A percentile compares a stretch with the other conserved stretches of the same genome.
Evolutionary conservation across 1,284 basidiomycete genomes (phyloP).

Genomic region (Pseudozyma sp.): DNA sequence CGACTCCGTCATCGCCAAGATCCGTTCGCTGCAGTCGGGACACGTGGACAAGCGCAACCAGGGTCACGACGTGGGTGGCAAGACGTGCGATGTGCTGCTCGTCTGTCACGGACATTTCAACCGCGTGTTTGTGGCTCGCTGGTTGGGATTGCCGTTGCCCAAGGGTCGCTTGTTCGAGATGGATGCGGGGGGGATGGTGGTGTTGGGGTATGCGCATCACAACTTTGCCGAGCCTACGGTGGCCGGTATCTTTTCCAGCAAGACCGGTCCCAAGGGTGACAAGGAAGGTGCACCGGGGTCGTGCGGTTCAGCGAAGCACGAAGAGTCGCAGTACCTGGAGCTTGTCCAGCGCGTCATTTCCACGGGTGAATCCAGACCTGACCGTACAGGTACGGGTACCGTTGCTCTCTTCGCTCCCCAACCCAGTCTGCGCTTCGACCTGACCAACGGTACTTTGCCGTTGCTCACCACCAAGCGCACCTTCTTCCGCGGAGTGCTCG

Average conservation of each 20-base stretch:
- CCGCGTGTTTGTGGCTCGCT: slow-evolving; percentile 64
- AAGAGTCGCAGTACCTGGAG: slow-evolving; percentile 65
- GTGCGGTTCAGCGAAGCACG: slow-evolving; percentile 38
- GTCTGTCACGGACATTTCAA: slow-evolving; percentile 67
- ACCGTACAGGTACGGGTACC: slow-evolving; percentile 67
- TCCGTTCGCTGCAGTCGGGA: slow-evolving; percentile 54
- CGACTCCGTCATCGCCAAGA: slow-evolving; percentile 60
- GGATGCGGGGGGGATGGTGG: slow-evolving; percentile 64
- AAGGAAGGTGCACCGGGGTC: slow-evolving; percentile 15
- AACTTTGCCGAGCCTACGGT: slow-evolving; percentile 64
- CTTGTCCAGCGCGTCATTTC: slow-evolving; percentile 61
- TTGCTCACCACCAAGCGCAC: slow-evolving; percentile 95
- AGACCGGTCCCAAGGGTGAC: slow-evolving; percentile 50
- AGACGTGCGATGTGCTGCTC: slow-evolving; percentile 60
- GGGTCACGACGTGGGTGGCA: slow-evolving; percentile 44
- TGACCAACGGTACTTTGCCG: slow-evolving; percentile 73
- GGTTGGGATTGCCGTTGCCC: slow-evolving; percentile 57
- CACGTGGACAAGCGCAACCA: slow-evolving; percentile 52
- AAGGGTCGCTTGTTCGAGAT: slow-evolving; percentile 62
- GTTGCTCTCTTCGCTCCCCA: slow-evolving; percentile 65
- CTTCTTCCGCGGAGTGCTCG: slow-evolving; percentile 88
- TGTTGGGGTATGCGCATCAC: slow-evolving; percentile 65
- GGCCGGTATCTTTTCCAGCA: slow-evolving; percentile 63
- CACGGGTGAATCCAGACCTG: slow-evolving; percentile 54
- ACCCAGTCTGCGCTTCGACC: slow-evolving; percentile 55